Evolutionary conservation across 1,139 yeast species (phyloP), one percentile per base, ranked within the genome.

Genomic region (Zygosaccharomyces pseudobailii): DNA sequence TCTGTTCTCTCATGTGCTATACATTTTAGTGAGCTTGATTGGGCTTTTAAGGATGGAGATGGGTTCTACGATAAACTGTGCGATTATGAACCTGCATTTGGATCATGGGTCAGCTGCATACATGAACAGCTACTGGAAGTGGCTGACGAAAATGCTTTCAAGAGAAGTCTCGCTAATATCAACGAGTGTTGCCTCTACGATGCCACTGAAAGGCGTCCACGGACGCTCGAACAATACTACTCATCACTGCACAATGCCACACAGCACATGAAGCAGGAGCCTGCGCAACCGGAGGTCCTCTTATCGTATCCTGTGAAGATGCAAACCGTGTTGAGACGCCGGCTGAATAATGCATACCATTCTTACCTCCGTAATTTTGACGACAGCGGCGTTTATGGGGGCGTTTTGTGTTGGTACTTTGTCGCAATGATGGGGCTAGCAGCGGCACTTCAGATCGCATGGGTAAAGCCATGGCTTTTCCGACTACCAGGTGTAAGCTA

Each of bases 71-170:
- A 46, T 23, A 24, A 55, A 6, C 22, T 55, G 5, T 58, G 62
- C 36, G 49, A 33, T 10, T 58, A 54, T 40, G 48, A 44, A 25
- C 59, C 60, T 1, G 61, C 62, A 5, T 51, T 57, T n/a, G 55
- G 50, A 24, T 52, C 59, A 7, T 52, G 56, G 57, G 30, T 55
- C 3, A 31, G 46, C 5, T 58, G 62, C 35, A 50, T 57, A 3
- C 40, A 46, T 31, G 56, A 54, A 27, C 46, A 55, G 35, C 28
- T 55, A n/a, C 20, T 32, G 2, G 54, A 53, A 13, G 27, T 34
- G n/a, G 39, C 38, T 22, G 34, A 40, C 10, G 31, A 40, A 25
- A n/a, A 28, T 13, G 33, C 36, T 5, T 56, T 55, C 40, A 51
- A 45, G 10, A 51, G 46, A 13, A 54, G 57, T 36, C 44, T 55